Evolutionary conservation across 139 green algal genomes (phyloP).

Genomic region (Tetratostichococcus sp.): DNA sequence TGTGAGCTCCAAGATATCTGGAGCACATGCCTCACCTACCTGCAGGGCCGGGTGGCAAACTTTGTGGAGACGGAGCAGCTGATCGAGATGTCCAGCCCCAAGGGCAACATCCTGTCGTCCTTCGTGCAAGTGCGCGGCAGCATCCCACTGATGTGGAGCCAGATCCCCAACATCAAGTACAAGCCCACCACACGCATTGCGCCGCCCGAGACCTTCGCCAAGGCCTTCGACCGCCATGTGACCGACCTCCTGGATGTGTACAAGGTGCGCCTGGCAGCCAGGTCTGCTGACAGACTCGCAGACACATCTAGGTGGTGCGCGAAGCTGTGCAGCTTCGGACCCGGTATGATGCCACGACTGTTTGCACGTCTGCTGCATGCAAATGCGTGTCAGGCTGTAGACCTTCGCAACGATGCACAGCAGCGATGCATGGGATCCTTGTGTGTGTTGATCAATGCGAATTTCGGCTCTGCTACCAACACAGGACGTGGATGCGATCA

Average conservation of each 20-base stretch:
- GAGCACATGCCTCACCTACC: too few relatives aligned
- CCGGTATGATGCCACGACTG: too few relatives aligned
- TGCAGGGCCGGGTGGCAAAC: slow-evolving; percentile 76
- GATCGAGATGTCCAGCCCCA: slow-evolving; percentile 34
- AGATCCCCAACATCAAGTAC: slow-evolving; percentile 90
- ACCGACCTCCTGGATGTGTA: slow-evolving; percentile 32
- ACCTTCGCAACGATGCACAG: too few relatives aligned
- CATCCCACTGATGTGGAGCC: slow-evolving; percentile 71
- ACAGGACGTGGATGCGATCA: slow-evolving; percentile 53
- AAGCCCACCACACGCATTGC: slow-evolving; percentile 78
- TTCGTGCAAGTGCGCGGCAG: slow-evolving; percentile 71
- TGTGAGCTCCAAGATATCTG: too few relatives aligned
- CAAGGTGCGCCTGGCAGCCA: slow-evolving; percentile 12
- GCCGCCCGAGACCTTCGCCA: slow-evolving; percentile 13
- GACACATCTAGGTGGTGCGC: too few relatives aligned
- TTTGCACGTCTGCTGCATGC: too few relatives aligned
- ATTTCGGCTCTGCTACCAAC: too few relatives aligned
- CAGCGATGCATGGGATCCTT: too few relatives aligned
- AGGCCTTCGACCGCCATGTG: slow-evolving; percentile 37
- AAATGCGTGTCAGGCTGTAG: too few relatives aligned
- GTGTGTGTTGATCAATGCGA: too few relatives aligned
- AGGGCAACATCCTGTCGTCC: slow-evolving; percentile 27
- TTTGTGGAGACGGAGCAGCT: slow-evolving; percentile 91
- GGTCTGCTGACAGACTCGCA: too few relatives aligned
- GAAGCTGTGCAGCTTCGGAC: too few relatives aligned